These are phyloP conservation scores for Syncephalastrum monosporum DNA, from an alignment of 371 early-diverging fungal genomes.

Conservation along the genomic window DNA sequence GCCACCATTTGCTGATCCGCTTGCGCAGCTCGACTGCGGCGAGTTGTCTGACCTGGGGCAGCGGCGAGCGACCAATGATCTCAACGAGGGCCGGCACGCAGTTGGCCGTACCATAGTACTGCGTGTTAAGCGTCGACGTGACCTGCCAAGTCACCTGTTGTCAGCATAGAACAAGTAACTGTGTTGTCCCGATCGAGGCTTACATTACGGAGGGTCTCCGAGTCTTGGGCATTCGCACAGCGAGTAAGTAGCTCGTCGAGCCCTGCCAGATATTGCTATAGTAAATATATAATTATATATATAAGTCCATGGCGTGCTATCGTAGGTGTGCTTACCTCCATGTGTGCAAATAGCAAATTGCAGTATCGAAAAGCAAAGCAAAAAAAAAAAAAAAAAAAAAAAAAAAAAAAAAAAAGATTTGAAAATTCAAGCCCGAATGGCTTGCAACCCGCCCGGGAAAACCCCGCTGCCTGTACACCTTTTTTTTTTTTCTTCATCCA, in stretches of 20 bases:
- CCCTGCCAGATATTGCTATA: conserved; percentile 43
- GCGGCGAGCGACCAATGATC: conserved; percentile 59
- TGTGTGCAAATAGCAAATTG: conserved; percentile 3
- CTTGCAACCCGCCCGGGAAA: no score
- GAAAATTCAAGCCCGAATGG: no score
- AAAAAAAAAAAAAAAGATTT: no score
- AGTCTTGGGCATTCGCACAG: conserved; percentile 46
- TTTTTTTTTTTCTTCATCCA: no score
- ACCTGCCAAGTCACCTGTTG: conserved; percentile 34
- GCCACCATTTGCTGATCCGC: conserved; percentile 74
- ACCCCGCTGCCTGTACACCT: no score
- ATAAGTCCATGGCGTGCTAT: background rate
- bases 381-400: no score
- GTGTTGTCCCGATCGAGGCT: conserved; percentile 1
- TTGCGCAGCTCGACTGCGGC: conserved; percentile 90
- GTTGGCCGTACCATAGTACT: conserved; percentile 59
- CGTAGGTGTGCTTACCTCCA: conserved; percentile 12
- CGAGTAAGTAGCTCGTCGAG: conserved; percentile 48
- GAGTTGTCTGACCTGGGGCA: conserved; percentile 74
- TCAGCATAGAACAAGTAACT: background rate
- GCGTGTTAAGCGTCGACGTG: conserved; percentile 66
- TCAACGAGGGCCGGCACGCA: conserved; percentile 77
- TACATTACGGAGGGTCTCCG: conserved; percentile 51
- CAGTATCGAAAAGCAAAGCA: no score
- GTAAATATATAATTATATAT: background rate